Conservation (phyloP, 2,329 filamentous ascomycete genomes). For the Plenodomus lindquistii region DNA sequence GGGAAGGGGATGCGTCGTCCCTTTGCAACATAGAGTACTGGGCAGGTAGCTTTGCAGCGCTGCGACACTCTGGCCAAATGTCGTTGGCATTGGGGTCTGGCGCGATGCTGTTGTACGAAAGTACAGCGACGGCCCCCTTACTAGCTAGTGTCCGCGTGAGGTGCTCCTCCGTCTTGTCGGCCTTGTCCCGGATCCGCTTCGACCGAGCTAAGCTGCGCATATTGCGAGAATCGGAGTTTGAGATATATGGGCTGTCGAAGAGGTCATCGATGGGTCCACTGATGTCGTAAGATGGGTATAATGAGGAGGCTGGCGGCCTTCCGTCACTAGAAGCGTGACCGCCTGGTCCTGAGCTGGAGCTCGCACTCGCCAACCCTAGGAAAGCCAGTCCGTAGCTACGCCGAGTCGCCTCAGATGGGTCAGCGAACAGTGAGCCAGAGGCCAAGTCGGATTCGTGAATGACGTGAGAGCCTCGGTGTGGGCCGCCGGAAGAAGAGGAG, state of each 20-base stretch:
- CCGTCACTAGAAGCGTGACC: background rate
- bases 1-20: background rate
- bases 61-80: conserved; percentile 42
- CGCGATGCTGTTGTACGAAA: conserved; percentile 22
- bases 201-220: conserved; percentile 6
- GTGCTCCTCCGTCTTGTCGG: conserved; percentile 16
- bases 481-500: conserved; percentile 1
- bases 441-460: background rate
- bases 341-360: background rate
- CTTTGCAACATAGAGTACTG: conserved; percentile 26
- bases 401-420: background rate
- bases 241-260: too few species aligned
- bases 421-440: background rate
- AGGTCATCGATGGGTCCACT: too few species aligned
- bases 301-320: background rate
- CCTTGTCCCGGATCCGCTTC: conserved; percentile 26
- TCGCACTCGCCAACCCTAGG: background rate
- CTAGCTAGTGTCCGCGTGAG: conserved; percentile 14
- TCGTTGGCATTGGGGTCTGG: conserved; percentile 36
- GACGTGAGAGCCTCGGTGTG: background rate
- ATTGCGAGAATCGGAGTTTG: background rate
- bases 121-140: conserved; percentile 27
- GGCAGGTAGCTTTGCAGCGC: conserved; percentile 28
- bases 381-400: background rate
- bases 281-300: background rate